Base-by-base conservation (phyloP, 768 basidiomycete species). In the Suillus alpinus region DNA sequence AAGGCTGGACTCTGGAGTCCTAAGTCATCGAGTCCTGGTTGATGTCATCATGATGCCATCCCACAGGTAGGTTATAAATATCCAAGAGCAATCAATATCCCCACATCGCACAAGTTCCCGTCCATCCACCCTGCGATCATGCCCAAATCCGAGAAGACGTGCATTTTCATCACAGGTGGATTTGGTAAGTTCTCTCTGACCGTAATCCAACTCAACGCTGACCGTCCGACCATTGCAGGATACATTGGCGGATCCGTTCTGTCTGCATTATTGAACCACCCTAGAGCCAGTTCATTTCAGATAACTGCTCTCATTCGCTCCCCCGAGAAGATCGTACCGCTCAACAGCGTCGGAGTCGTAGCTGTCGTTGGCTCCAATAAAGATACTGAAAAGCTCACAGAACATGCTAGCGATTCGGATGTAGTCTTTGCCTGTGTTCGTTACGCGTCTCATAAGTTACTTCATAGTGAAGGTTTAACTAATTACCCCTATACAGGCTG, bases 171-270 rank as follows among this genome's bases (percentile, higher is more conserved):
- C 40, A 68, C 60, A 9, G 66, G 65, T 12, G 32, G 62, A 5
- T 66, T 66, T 16, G 70, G 72, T 73, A 59, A 9, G 63, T 47
- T 6, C 39, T 20, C 12, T 18, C 41, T 36, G 31, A 6, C 14
- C 3, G 14, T 18, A 44, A 39, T 18, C 5, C 3, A 6, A 10
- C 40, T 12, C 20, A 4, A 34, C 6, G 2, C 36, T 36, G 6
- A 23, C n/a, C n/a, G n/a, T n/a, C 39, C 0, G 6, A 61, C 34
- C 56, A 5, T 51, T 56, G 20, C 36, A 82, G 84, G 84, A 6
- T 87, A 86, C 68, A 82, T 85, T 49, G 83, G 84, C 0, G 86
- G 84, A 23, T 77, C 81, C 2, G 81, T 85, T 31, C 75, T 86
- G 4, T 61, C 74, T 2, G 77, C 75, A 39, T 73, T 86, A 12